phyloP scores from a whole-genome alignment of 768 basidiomycete species.

The Lactarius sp. region DNA sequence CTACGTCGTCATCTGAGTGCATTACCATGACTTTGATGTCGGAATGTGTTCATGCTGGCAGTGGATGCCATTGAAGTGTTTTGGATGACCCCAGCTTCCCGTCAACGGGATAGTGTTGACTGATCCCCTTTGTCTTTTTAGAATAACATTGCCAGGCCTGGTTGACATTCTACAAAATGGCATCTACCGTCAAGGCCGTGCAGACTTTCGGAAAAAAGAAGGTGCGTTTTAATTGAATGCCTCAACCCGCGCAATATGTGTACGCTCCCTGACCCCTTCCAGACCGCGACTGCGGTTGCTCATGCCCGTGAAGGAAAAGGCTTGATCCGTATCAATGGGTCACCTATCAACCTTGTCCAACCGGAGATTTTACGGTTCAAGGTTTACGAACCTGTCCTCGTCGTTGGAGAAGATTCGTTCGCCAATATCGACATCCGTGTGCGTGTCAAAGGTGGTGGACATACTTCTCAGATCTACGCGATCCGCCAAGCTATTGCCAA shows the following conservation, averaged over 20 bases:
- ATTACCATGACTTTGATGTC: not conserved
- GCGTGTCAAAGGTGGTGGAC: slow-evolving; percentile 98
- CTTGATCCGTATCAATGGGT: slow-evolving; percentile 93
- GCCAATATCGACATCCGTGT: slow-evolving; percentile 90
- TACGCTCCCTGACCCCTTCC: slow-evolving; percentile 18
- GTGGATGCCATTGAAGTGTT: slow-evolving; percentile 37
- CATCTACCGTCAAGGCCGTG: slow-evolving; percentile 78
- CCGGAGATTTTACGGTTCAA: slow-evolving; percentile 97
- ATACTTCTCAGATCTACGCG: slow-evolving; percentile 98
- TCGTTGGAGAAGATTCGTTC: slow-evolving; percentile 88
- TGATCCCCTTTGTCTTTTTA: slow-evolving; percentile 18
- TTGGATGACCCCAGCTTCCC: slow-evolving; percentile 36
- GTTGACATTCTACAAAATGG: slow-evolving; percentile 48
- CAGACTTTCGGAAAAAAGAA: slow-evolving; percentile 99
- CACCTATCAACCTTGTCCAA: slow-evolving; percentile 92
- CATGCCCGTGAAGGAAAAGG: slow-evolving; percentile 96
- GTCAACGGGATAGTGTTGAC: slow-evolving; percentile 13
- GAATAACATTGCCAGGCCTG: slow-evolving; percentile 26
- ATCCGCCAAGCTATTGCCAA: slow-evolving; percentile 98
- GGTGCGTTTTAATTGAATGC: slow-evolving; percentile 42
- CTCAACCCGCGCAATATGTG: slow-evolving; percentile 8
- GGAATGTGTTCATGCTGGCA: slow-evolving; percentile 25
- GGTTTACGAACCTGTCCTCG: slow-evolving; percentile 95
- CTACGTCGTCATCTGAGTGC: slow-evolving; percentile 3
- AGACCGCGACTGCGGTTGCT: slow-evolving; percentile 98